Evolutionary conservation across 2,329 filamentous ascomycete species (phyloP).

Genomic region (Penicillium sp.): DNA sequence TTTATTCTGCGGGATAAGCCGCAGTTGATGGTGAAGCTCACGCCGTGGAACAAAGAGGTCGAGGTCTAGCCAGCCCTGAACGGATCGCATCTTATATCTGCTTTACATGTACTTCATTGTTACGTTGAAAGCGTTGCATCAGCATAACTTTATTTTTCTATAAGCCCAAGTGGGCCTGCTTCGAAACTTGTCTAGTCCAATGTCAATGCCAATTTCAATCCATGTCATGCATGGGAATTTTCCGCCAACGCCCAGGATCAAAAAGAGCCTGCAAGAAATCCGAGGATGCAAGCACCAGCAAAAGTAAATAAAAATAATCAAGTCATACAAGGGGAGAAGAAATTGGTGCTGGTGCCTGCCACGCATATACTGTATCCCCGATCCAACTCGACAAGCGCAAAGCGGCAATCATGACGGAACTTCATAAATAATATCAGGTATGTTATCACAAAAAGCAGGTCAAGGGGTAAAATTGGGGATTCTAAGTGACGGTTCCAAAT

Average conservation of each 20-base stretch:
- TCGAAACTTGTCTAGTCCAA: not conserved
- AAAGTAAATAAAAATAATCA: not conserved
- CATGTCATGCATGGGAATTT: not conserved
- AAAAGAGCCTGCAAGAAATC: not conserved
- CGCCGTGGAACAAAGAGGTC: too few species aligned
- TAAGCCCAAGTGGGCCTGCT: not conserved
- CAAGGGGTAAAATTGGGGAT: not conserved
- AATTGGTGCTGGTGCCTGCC: not conserved
- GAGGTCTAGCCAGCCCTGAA: too few species aligned
- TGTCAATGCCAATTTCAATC: not conserved
- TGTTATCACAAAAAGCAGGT: not conserved
- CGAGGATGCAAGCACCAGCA: not conserved
- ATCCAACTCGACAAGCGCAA: not conserved
- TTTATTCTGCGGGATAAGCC: conserved; percentile 8
- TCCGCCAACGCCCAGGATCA: not conserved
- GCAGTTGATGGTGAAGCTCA: conserved; percentile 1
- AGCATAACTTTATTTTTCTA: not conserved
- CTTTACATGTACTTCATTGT: too few species aligned
- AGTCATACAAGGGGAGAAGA: not conserved
- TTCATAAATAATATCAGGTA: conserved; percentile 6
- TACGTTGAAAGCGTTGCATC: not conserved
- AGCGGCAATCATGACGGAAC: conserved; percentile 3
- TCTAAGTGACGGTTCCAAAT: conserved; percentile 24
- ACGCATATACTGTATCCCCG: not conserved
- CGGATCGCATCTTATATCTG: too few species aligned